Base-by-base conservation (phyloP, 1,284 basidiomycete genomes). In the Austroboletus niveus region DNA sequence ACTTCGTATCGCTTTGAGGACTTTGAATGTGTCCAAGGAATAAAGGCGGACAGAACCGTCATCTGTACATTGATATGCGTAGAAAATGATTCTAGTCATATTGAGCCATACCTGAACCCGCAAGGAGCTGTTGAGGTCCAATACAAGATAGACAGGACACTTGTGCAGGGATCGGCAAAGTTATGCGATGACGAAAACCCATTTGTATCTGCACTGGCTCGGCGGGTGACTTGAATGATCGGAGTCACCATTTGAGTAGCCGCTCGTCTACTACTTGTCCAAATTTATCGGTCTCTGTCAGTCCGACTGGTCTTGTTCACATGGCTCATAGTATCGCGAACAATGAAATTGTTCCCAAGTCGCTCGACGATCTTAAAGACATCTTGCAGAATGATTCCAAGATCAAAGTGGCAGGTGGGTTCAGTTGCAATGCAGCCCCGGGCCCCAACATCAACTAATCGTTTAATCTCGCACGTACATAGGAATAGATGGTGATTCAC, bases 331-430 rank as follows among this genome's bases (percentile, higher is more conserved):
- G 22, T 24, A 24, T 24, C 22, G 27, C 7, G 27, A 27, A 27
- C 27, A 6, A 5, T 27, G 27, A 27, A 27, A 27, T 27, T 27
- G 27, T 27, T 6, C 27, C 27, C 0, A 78, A 69, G 39, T 78
- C 80, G 31, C 54, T 85, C 1, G 70, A 80, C 15, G 82, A 91
- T 29, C 74, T 95, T 49, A 69, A 79, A 56, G 47, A 65, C 11
- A 65, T 85, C 22, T 74, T 95, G 49, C 60, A 66, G 48, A 22
- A 80, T 62, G 91, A 94, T 70, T 82, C 74, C 69, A 96, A 95
- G 71, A 85, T 98, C 65, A 97, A 97, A 73, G 89, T 98, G 30
- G 94, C 92, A 45, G 93, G 94, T 89, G 52, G 51, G 81, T 71
- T n/a, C 10, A 29, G 43, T 17, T 45, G 41, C 35, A 31, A 4